Evolutionary conservation across 2,329 filamentous ascomycete genomes (phyloP), one percentile per base, ranked within the genome.

Genomic region (Endocalyx cinctus): DNA sequence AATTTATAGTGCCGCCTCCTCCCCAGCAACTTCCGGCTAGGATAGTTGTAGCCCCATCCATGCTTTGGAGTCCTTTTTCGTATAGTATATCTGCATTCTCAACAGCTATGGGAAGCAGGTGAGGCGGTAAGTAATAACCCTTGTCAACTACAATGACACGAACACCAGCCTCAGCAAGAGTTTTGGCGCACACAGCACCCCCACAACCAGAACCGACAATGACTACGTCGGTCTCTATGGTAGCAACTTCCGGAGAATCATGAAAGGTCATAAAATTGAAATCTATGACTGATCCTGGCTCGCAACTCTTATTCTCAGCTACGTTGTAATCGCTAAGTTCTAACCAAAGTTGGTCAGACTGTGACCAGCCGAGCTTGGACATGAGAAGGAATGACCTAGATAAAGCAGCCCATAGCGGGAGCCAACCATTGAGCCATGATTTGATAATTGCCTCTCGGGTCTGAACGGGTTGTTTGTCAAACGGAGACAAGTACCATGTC

Each of bases 1-100:
- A 87, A 50, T 87, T 87, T 36, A 87, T 58, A 0, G 79, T 82
- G 5, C 82, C 82, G 15, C 83, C 83, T 11, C 83, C 83, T n/a
- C 83, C 83, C 71, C 77, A 86, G 3, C 70, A 69, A 27, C 72
- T 71, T 1, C 79, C 83, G 0, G 79, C 70, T 3, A 81, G 49
- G 6, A 84, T 56, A 7, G 58, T 66, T 20, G 77, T 63, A 2
- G 68, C 63, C 10, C 61, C 62, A 46, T 78, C 72, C 43, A 78
- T 60, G 36, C 61, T 58, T 46, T 63, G 37, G 1, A 62, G 5
- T 69, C 54, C 2, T 72, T 77, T 7, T 71, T 73, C 32, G 70
- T 71, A 42, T 80, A 75, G 44, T 75, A 84, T 25, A 86, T 59
- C 46, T 79, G 70, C 10, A 64, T 54, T 17, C 60, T 63, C 0